phyloP scores from a whole-genome alignment of 129 eudicot species.

The Flaveria robusta region DNA sequence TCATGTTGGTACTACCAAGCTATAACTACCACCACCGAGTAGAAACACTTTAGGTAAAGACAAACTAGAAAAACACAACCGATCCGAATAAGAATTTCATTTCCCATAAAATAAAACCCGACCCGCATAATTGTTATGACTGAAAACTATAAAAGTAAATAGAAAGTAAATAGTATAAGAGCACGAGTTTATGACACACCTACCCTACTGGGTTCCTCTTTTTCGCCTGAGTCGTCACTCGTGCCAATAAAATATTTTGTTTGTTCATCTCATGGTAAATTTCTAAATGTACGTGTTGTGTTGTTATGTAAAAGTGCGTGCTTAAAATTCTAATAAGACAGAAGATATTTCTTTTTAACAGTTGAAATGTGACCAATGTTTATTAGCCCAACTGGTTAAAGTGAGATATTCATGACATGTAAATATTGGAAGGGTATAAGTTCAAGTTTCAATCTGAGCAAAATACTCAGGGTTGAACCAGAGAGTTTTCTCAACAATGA shows the following conservation, averaged over 20 bases:
- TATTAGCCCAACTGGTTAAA: too few species aligned
- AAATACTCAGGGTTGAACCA: too few species aligned
- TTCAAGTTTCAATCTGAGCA: too few species aligned
- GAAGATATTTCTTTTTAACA: neutral
- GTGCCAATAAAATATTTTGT: neutral
- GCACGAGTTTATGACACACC: slow-evolving; percentile 26
- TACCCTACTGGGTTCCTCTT: slow-evolving; percentile 21
- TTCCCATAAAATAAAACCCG: too few species aligned
- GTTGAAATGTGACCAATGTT: neutral
- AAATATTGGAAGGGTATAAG: too few species aligned
- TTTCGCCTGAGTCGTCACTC: slow-evolving; percentile 10
- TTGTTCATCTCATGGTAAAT: slow-evolving; percentile 30
- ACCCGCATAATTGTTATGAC: neutral
- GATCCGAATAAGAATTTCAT: neutral
- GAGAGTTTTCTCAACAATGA: too few species aligned
- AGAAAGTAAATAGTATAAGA: slow-evolving; percentile 17
- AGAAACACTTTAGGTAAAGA: too few species aligned
- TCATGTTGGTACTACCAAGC: too few species aligned
- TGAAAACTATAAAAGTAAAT: neutral
- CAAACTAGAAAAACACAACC: neutral
- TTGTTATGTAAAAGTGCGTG: neutral
- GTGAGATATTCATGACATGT: too few species aligned
- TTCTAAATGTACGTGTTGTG: slow-evolving; percentile 20
- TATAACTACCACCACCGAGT: too few species aligned
- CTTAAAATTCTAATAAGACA: neutral